Evolutionary conservation across 2,329 filamentous ascomycete species (phyloP), one percentile per base, ranked within the genome.

Genomic region (Onygenales sp.): DNA sequence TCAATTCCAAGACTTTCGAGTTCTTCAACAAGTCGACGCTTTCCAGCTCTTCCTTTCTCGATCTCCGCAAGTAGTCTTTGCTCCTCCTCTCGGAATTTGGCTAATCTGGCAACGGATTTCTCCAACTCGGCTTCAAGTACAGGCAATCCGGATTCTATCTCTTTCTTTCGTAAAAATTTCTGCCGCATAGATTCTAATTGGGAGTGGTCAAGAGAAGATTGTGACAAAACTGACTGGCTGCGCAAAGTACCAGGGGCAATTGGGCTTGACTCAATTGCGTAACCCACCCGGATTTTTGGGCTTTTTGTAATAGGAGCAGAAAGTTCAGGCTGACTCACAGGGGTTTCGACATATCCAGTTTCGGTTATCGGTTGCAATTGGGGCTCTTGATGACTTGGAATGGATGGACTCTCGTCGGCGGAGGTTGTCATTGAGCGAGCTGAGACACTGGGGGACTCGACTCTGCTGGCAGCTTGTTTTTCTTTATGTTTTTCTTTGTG

Each of bases 1-100:
- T 79, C 72, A 42, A 75, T 61, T n/a, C 73, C 73, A 17, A 80
- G 66, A 49, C 63, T 64, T 54, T 75, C 71, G n/a, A 80, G 65
- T 58, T 80, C 77, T 34, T 71, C 66, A 4, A 74, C 62, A 42
- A 79, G 71, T 45, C 69, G 66, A 51, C 68, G 66, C 66, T 72
- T 61, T 60, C 68, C 61, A 65, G 68, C 57, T 66, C 69, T 63
- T 59, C 72, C 67, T 62, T 71, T 69, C 7, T 72, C 69, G 50
- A 78, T 73, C 56, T 80, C 74, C 33, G 67, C 67, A 9, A 71
- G 56, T 5, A 79, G 57, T 45, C 67, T 65, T 14, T 70, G 69
- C 62, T 72, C 57, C 58, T 73, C 60, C 58, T 65, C 52, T 14
- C 63, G 63, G 46, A 65, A 62, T 13, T 62, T 59, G 6, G 57